These are phyloP conservation scores for Leucaena leucocephala DNA, from an alignment of 306 rosid species.

Conservation along the genomic window DNA sequence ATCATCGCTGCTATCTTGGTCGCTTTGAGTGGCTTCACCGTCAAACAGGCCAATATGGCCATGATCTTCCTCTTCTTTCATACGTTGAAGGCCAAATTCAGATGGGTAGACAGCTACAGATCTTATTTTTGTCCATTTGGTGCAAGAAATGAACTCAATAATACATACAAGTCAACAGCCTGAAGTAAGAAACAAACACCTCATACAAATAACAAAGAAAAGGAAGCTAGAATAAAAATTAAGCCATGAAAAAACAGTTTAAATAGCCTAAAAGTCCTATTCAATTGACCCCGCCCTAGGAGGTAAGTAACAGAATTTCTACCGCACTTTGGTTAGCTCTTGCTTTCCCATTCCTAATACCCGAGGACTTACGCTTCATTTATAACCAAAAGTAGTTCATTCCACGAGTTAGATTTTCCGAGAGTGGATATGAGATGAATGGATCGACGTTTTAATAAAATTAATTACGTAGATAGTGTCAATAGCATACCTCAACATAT, in stretches of 20 bases:
- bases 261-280: background rate
- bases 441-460: background rate
- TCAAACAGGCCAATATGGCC: slow-evolving; percentile 81
- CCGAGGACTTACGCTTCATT: background rate
- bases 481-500: slow-evolving; percentile 65
- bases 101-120: slow-evolving; percentile 87
- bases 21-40: slow-evolving; percentile 48
- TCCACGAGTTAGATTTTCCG: background rate
- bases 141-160: slow-evolving; percentile 74
- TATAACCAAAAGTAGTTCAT: background rate
- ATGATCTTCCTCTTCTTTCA: slow-evolving; percentile 81
- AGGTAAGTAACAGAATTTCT: background rate
- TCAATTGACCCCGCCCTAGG: background rate
- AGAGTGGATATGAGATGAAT: background rate
- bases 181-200: slow-evolving; percentile 32
- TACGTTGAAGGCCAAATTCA: slow-evolving; percentile 88
- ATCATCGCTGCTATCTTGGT: slow-evolving; percentile 47
- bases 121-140: slow-evolving; percentile 63
- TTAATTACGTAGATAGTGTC: background rate
- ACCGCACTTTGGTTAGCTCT: background rate
- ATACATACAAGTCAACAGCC: slow-evolving; percentile 80
- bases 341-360: background rate
- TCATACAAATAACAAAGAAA: background rate
- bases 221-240: background rate
- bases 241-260: background rate